Base-by-base conservation (phyloP, 2,329 filamentous ascomycete genomes). In the Acephala macrosclerotiorum region DNA sequence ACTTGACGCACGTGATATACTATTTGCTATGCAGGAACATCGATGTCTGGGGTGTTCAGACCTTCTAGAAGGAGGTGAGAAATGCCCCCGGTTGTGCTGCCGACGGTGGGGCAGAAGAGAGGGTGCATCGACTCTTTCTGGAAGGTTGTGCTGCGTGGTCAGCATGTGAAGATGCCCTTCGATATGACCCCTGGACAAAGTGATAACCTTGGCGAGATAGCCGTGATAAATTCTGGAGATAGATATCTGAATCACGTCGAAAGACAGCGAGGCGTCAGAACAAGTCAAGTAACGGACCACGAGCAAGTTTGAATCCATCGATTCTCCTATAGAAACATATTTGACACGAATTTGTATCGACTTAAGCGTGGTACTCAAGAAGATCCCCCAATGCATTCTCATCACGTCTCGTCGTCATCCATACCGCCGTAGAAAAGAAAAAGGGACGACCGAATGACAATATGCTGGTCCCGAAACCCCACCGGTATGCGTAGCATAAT, bases 251-350 rank as follows among this genome's bases (percentile, higher is more conserved):
- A 29, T 40, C 16, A 26, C 14, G 56, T 26, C 4, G 57, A 14
- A 25, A 58, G 57, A 47, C 26, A 14, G n/a, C 49, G 33, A 40
- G 20, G 22, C 25, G 20, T 63, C 25, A 22, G 25, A 53, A 9
- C 29, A 4, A 33, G 4, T 33, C 29, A 4, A n/a, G 47, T 29
- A 3, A 18, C 49, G 49, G 11, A 4, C 25, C 9, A 18, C 22
- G 11, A 53, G 22, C 49, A 64, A 61, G 35, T 53, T 36, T 47
- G 60, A 66, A 60, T 60, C 62, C 35, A 18, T 70, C 47, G 55
- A 70, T 70, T 70, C 29, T 33, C 60, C 59, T 68, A 68, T 66
- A 68, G 58, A 60, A 66, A 68, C 65, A 70, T 67, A 65, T 68
- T 56, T 66, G 45, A 69, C 69, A 71, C 61, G 59, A 56, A 58